Conservation (phyloP, 2,329 filamentous ascomycete species). For the Zarea fungicola region DNA sequence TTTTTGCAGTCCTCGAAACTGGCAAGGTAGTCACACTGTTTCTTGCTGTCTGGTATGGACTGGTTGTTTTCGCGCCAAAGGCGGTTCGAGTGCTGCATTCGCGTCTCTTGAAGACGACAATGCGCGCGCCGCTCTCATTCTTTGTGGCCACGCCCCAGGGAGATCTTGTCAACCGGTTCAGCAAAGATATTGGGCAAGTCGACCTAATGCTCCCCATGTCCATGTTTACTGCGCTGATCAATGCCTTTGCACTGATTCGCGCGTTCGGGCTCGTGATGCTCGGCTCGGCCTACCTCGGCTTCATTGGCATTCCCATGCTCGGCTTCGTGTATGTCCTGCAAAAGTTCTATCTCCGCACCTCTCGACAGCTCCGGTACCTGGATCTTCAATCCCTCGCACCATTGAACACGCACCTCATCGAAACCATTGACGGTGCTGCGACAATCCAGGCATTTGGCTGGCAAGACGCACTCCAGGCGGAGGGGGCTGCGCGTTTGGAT, state of each 20-base stretch:
- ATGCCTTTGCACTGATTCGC: conserved; percentile 18
- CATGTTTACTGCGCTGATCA: background rate
- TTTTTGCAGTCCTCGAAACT: conserved; percentile 15
- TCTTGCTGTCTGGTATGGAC: conserved; percentile 14
- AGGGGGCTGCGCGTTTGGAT: conserved; percentile 26
- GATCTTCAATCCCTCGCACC: conserved; percentile 26
- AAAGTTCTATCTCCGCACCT: conserved; percentile 26
- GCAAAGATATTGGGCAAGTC: conserved; percentile 34
- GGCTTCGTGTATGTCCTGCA: conserved; percentile 22
- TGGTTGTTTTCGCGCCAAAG: conserved; percentile 22
- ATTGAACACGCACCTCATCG: conserved; percentile 23
- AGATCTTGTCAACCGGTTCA: conserved; percentile 29
- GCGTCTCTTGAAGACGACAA: conserved; percentile 24
- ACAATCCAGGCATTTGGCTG: conserved; percentile 33
- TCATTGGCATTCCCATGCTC: conserved; percentile 36
- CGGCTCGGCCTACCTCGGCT: conserved; percentile 39
- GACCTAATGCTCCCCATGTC: conserved; percentile 29
- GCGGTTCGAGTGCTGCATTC: conserved; percentile 19
- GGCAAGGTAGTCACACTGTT: conserved; percentile 12
- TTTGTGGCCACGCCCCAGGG: conserved; percentile 31
- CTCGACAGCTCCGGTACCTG: conserved; percentile 25
- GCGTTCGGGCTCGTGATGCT: conserved; percentile 36
- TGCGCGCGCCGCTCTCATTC: conserved; percentile 28
- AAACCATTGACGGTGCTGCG: conserved; percentile 20
- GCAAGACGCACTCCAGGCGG: conserved; percentile 17